phyloP scores from a whole-genome alignment of 2,329 filamentous ascomycete species.

The Clonostachys solani region DNA sequence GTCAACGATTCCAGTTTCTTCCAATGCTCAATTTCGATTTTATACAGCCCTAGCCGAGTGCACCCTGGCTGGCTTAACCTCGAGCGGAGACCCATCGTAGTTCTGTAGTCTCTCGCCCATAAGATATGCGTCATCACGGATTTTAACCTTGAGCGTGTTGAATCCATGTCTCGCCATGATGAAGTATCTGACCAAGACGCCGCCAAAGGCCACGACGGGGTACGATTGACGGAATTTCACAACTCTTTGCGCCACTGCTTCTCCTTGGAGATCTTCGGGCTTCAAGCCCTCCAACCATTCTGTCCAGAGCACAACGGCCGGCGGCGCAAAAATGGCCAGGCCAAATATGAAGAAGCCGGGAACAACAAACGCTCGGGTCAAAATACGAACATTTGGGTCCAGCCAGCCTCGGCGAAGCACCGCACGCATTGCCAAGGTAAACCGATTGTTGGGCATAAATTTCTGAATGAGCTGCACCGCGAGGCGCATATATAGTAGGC shows the following conservation, averaged over 20 bases:
- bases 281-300: constrained; percentile 1
- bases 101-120: constrained; percentile 95
- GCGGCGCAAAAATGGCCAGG: constrained; percentile 60
- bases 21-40: background rate
- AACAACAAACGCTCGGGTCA: constrained; percentile 83
- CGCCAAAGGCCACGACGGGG: constrained; percentile 54
- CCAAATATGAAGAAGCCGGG: constrained; percentile 62
- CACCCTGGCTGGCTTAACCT: constrained; percentile 22
- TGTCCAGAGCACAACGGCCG: constrained; percentile 29
- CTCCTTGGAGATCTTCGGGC: constrained; percentile 9
- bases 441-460: constrained; percentile 64
- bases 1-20: background rate
- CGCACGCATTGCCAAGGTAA: constrained; percentile 69
- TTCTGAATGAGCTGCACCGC: constrained; percentile 64
- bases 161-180: constrained; percentile 67
- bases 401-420: constrained; percentile 73
- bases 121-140: constrained; percentile 92
- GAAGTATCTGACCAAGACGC: constrained; percentile 35
- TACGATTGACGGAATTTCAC: constrained; percentile 61
- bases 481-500: constrained; percentile 85
- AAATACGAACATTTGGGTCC: constrained; percentile 71
- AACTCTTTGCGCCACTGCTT: constrained; percentile 17
- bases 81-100: constrained; percentile 56
- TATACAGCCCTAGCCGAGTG: constrained; percentile 15
- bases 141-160: constrained; percentile 50